Evolutionary conservation across 2,329 filamentous ascomycete genomes (phyloP), one percentile per base, ranked within the genome.

Genomic region (Cytospora piceicola): DNA sequence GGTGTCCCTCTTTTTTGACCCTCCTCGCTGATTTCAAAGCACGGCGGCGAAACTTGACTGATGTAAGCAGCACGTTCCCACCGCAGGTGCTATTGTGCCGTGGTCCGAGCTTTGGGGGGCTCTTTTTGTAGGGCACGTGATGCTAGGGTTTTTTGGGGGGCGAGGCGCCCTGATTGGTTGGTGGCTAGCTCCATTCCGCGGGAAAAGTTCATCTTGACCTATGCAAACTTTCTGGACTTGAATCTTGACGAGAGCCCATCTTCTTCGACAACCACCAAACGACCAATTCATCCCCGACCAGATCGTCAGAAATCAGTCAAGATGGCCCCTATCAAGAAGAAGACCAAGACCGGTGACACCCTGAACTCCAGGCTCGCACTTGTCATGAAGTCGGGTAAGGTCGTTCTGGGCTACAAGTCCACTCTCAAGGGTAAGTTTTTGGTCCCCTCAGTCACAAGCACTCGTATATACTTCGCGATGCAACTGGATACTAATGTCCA

Each of bases 391-490:
- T 85, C 81, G 71, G 86, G 87, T 76, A 91, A 91, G 81, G 93
- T 97, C 85, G 93, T 88, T 71, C 87, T 96, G 72, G 93, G 93
- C 76, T 94, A 94, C 88, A 94, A 94, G 84, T 91, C 88, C 70
- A 94, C 80, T 87, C 78, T 75, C 62, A 77, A 68, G 63, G 66
- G 70, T 70, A 69, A 58, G 69, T 65, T 60, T 56, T 30, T 24
- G 3, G 3, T 49, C 29, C 39, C 42, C 20, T 27, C 22, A 12
- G 30, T 11, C 22, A 53, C 17, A 30, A 9, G 30, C 39, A n/a
- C 5, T 17, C 7, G 8, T 51, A 27, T 27, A 2, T 14, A 9
- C 14, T 8, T 34, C 29, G 54, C 29, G 4, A 58, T 29, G 32
- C 14, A 32, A 20, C 14, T 12, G 27, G 69, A 79, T 77, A 79